Percentiles rank a stretch among this genome's conserved stretches.
phyloP scores from a whole-genome alignment of 2,329 filamentous ascomycete species.

The Daldinia eschscholtzii region DNA sequence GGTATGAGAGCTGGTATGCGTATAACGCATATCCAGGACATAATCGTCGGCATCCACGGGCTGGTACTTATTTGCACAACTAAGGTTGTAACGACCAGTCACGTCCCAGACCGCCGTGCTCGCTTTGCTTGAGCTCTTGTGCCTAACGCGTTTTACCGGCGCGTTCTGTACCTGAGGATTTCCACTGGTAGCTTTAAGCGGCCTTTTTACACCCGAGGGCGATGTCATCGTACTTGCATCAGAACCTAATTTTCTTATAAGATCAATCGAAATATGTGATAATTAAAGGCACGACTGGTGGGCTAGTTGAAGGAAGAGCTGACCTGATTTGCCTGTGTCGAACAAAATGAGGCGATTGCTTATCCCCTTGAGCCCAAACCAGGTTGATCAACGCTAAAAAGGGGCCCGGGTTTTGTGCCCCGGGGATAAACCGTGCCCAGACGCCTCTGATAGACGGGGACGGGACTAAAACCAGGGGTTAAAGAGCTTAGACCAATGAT shows the following conservation, averaged over 20 bases:
- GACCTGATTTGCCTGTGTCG: background rate
- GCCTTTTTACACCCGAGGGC: conserved; percentile 14
- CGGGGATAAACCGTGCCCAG: conserved; percentile 19
- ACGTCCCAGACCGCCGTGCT: conserved; percentile 24
- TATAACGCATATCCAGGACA: conserved; percentile 26
- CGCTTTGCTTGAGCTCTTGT: conserved; percentile 15
- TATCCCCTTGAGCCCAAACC: conserved; percentile 28
- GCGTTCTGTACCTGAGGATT: conserved; percentile 12
- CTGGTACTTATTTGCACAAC: conserved; percentile 25
- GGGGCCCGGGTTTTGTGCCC: conserved; percentile 8
- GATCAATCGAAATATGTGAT: background rate
- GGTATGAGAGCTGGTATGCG: conserved; percentile 23
- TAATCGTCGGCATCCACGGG: conserved; percentile 29
- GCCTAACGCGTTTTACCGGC: conserved; percentile 23
- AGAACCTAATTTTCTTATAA: background rate
- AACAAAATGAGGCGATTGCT: conserved; percentile 19
- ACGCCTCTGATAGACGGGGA: conserved; percentile 1
- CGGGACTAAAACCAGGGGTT: conserved; percentile 3
- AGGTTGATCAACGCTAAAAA: conserved; percentile 24
- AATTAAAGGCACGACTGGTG: background rate
- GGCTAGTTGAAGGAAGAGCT: background rate
- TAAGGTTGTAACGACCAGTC: conserved; percentile 22
- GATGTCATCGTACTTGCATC: background rate
- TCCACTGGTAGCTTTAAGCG: conserved; percentile 8
- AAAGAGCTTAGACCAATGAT: conserved; percentile 7